These are phyloP conservation scores for Cymbidium sinense DNA, from an alignment of 106 monocot species.

Conservation along the genomic window DNA sequence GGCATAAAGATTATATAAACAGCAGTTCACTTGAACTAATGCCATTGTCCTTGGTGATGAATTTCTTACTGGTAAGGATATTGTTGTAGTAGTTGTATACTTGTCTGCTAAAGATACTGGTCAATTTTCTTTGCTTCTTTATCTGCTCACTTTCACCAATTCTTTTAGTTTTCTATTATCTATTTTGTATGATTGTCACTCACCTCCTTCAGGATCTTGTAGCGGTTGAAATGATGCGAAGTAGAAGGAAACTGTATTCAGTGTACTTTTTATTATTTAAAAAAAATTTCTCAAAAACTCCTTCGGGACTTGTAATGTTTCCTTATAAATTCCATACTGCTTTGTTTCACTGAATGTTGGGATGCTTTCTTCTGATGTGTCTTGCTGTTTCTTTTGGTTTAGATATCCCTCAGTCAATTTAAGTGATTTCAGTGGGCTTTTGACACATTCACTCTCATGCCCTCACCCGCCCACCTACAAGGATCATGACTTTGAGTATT, in stretches of 20 bases:
- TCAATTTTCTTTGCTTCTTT: not conserved
- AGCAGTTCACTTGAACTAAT: not conserved
- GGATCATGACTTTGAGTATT: no score
- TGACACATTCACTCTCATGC: no score
- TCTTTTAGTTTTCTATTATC: slow-evolving; percentile 2
- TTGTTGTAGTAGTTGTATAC: not conserved
- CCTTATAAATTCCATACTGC: not conserved
- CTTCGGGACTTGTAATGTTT: not conserved
- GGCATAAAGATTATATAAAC: not conserved
- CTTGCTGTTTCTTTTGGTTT: not conserved
- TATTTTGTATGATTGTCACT: not conserved
- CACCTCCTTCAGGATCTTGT: not conserved
- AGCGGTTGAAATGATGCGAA: not conserved
- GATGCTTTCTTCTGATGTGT: not conserved
- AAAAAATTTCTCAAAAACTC: not conserved
- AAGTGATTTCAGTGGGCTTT: no score
- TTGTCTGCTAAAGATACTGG: no score
- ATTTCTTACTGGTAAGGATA: not conserved
- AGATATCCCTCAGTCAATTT: no score
- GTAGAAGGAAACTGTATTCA: not conserved
- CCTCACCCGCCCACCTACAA: no score
- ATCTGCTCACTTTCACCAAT: not conserved
- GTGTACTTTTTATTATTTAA: not conserved
- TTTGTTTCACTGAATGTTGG: not conserved
- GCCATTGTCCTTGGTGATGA: not conserved